Evolutionary conservation across 2,329 filamentous ascomycete genomes (phyloP).

Genomic region (Arthrobotrys pseudoclavata): DNA sequence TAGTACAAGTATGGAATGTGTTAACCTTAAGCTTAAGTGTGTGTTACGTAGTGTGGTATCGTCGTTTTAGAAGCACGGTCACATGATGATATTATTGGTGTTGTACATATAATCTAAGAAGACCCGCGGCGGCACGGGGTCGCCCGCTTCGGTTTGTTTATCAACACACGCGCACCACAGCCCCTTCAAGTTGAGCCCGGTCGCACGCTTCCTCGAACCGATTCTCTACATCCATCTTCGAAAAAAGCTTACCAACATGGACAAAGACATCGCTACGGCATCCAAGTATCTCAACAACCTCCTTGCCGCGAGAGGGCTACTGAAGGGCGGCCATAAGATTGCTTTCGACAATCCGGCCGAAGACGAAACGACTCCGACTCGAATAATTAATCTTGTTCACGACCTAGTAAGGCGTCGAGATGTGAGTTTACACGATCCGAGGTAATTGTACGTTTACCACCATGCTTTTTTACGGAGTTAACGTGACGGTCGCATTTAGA

Average conservation of each 20-base stretch:
- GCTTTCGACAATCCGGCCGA: conserved; percentile 83
- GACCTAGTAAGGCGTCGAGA: conserved; percentile 92
- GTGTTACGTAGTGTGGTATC: no score
- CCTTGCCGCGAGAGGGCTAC: conserved; percentile 75
- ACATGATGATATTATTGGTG: no score
- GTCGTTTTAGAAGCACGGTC: no score
- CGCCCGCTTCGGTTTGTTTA: conserved; percentile 42
- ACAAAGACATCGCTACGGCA: conserved; percentile 73
- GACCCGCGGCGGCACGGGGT: not conserved
- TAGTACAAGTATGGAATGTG: no score
- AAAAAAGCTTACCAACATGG: conserved; percentile 26
- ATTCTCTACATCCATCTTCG: not conserved
- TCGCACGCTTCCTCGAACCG: not conserved
- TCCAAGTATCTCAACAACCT: conserved; percentile 81
- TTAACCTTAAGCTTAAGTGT: no score
- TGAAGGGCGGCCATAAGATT: conserved; percentile 79
- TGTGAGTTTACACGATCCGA: conserved; percentile 70
- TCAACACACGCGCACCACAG: conserved; percentile 23
- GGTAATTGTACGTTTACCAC: not conserved
- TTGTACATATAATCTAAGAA: no score
- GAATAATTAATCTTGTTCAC: conserved; percentile 93
- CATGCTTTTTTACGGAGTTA: not conserved
- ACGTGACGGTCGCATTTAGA: conserved; percentile 69
- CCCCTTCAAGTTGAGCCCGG: not conserved
- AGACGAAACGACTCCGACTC: conserved; percentile 74